Evolutionary conservation across 2,329 filamentous ascomycete genomes (phyloP).

Genomic region (Penicillium sp.): DNA sequence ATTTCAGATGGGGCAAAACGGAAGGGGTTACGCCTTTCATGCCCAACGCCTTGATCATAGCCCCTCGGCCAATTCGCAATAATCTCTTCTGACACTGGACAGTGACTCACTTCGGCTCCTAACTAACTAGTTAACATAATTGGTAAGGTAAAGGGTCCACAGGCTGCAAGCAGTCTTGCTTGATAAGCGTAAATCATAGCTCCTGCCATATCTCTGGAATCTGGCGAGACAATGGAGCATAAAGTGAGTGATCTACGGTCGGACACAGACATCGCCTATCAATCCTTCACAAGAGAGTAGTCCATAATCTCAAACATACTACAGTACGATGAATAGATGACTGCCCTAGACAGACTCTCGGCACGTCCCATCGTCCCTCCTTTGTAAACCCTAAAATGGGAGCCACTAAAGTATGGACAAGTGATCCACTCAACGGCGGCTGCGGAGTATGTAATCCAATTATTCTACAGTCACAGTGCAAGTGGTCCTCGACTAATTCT

Average conservation of each 20-base stretch:
- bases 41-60: slow-evolving; percentile 23
- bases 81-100: not conserved
- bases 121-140: not conserved
- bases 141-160: not conserved
- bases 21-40: slow-evolving; percentile 19
- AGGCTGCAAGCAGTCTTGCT: not conserved
- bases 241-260: not conserved
- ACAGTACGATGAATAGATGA: not conserved
- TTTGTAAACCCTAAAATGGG: not conserved
- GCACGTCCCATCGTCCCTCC: not conserved
- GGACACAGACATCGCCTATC: not conserved
- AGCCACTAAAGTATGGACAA: not conserved
- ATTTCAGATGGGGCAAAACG: not conserved
- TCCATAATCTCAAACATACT: not conserved
- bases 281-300: not conserved
- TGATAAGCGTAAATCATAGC: not conserved
- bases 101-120: not conserved
- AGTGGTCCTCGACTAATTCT: too few relatives aligned
- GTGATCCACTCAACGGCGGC: not conserved
- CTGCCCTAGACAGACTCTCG: not conserved
- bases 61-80: slow-evolving; percentile 20
- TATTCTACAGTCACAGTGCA: too few relatives aligned
- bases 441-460: not conserved
- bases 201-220: not conserved
- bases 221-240: not conserved